phyloP scores from a whole-genome alignment of 2,329 filamentous ascomycete genomes.

The Trichophyton simii region DNA sequence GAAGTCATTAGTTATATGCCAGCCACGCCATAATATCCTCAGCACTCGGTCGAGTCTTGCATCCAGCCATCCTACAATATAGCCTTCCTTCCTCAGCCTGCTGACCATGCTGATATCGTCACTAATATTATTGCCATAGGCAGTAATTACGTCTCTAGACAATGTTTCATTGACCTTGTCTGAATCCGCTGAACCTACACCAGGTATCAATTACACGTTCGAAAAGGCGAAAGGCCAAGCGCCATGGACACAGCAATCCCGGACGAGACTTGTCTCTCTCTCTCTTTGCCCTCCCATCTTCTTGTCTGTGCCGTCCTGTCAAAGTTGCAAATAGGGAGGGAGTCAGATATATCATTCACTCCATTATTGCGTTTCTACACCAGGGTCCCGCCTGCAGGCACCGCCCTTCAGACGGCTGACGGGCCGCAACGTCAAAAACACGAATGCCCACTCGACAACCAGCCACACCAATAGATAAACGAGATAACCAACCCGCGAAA shows the following conservation, averaged over 20 bases:
- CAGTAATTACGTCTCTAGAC: not conserved
- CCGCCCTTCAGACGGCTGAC: too few relatives aligned
- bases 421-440: too few relatives aligned
- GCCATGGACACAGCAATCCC: not conserved
- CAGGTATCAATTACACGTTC: not conserved
- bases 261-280: not conserved
- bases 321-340: not conserved
- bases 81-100: not conserved
- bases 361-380: not conserved
- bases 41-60: not conserved
- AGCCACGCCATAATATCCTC: not conserved
- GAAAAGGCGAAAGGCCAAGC: constrained; percentile 1
- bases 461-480: not conserved
- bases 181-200: not conserved
- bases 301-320: not conserved
- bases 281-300: not conserved
- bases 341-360: not conserved
- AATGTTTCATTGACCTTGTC: constrained; percentile 1
- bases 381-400: not conserved
- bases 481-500: not conserved
- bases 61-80: not conserved
- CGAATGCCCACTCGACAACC: not conserved
- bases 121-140: not conserved
- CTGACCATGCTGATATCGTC: not conserved
- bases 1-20: too few relatives aligned